A percentile compares a stretch with the other conserved stretches of the same genome.
phyloP scores from a whole-genome alignment of 768 basidiomycete species.

The Tricholoma matsutake region DNA sequence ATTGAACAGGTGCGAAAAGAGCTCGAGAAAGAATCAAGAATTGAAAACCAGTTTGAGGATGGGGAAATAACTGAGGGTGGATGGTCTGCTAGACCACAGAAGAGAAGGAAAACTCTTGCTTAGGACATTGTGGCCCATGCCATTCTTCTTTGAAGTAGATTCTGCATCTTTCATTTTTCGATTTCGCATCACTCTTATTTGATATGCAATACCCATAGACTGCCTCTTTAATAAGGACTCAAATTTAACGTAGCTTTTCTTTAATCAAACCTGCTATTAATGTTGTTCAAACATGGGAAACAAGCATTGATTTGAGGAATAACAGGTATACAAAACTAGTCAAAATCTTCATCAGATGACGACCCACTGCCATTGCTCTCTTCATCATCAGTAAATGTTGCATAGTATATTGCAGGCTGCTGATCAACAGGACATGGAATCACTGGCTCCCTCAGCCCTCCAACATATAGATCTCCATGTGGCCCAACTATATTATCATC shows the following conservation, averaged over 20 bases:
- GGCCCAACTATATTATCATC: background rate
- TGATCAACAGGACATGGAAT: background rate
- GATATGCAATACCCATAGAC: background rate
- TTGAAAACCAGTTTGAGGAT: background rate
- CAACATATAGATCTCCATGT: background rate
- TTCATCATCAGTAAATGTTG: background rate
- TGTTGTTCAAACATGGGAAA: background rate
- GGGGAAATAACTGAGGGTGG: background rate
- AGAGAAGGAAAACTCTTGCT: background rate
- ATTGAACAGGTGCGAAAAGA: background rate
- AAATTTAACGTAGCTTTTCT: background rate
- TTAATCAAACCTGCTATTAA: background rate
- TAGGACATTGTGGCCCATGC: background rate
- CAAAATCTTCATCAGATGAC: background rate
- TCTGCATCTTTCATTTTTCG: background rate
- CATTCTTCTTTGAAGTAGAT: background rate
- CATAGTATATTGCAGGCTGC: background rate
- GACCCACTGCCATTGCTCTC: background rate
- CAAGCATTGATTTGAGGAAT: background rate
- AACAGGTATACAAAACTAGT: background rate
- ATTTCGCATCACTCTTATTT: background rate
- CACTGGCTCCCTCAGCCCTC: background rate
- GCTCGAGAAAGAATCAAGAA: background rate
- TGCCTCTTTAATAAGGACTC: background rate
- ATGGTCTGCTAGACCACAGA: background rate